A percentile compares a stretch with the other conserved stretches of the same genome.
These are phyloP conservation scores for Suillus occidentalis DNA, from an alignment of 768 basidiomycete species.

Conservation along the genomic window DNA sequence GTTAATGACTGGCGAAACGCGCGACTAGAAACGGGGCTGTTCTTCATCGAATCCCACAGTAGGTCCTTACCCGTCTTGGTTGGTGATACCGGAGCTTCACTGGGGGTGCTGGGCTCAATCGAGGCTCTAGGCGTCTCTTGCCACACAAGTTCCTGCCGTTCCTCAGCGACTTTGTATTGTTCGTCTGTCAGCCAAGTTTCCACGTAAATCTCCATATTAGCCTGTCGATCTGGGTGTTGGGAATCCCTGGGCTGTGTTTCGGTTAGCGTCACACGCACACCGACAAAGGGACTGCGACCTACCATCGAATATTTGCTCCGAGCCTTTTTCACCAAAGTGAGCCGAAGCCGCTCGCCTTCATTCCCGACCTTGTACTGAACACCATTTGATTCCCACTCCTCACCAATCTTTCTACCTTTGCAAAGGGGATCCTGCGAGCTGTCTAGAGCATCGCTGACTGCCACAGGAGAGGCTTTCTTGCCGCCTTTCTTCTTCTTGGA, in stretches of 20 bases:
- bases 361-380: conserved; percentile 69
- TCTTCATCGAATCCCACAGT: conserved; percentile 62
- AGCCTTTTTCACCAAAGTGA: conserved; percentile 69
- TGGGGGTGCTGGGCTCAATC: conserved; percentile 42
- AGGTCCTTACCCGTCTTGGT: conserved; percentile 60
- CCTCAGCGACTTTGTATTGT: conserved; percentile 66
- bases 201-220: conserved; percentile 69
- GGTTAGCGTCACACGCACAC: conserved; percentile 5
- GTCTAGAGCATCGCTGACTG: conserved; percentile 43
- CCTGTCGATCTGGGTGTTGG: conserved; percentile 70
- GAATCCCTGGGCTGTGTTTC: conserved; percentile 68
- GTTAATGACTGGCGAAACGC: conserved; percentile 50
- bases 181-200: conserved; percentile 80
- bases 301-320: conserved; percentile 76
- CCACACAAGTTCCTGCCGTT: conserved; percentile 62
- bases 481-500: conserved; percentile 53
- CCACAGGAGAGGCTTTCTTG: conserved; percentile 41
- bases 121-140: conserved; percentile 53
- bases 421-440: conserved; percentile 52
- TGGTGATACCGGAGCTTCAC: conserved; percentile 39
- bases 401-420: conserved; percentile 61
- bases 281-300: conserved; percentile 20
- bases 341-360: conserved; percentile 68
- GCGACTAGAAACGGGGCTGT: conserved; percentile 39
- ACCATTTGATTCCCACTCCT: conserved; percentile 76